Evolutionary conservation across 148 eudicot genomes (phyloP).

Genomic region (Linanthus parryae): DNA sequence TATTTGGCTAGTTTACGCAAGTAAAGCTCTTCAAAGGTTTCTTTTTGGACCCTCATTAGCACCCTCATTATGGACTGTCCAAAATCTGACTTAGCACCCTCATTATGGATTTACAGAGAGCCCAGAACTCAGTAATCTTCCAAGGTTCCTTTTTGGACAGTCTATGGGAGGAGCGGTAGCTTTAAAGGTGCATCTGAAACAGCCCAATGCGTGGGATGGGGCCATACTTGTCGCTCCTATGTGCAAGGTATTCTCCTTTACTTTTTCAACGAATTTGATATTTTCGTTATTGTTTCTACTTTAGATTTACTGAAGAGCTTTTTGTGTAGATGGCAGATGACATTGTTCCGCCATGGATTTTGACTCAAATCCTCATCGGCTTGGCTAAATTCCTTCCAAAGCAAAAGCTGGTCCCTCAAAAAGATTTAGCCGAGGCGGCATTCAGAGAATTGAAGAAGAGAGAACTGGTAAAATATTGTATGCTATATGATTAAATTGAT

Average conservation of each 20-base stretch:
- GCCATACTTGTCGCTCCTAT: constrained; percentile 93
- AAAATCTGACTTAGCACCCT: too few relatives aligned
- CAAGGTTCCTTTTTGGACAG: constrained; percentile 79
- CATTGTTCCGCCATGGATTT: constrained; percentile 67
- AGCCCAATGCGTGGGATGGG: constrained; percentile 82
- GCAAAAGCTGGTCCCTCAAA: constrained; percentile 71
- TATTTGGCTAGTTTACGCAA: too few relatives aligned
- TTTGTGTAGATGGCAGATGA: constrained; percentile 84
- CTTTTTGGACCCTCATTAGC: too few relatives aligned
- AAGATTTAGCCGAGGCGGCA: constrained; percentile 68
- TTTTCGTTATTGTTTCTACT: neutral
- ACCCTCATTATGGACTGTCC: too few relatives aligned
- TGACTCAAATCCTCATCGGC: constrained; percentile 58
- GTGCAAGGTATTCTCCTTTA: constrained; percentile 78
- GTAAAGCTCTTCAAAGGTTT: too few relatives aligned
- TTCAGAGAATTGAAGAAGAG: constrained; percentile 68
- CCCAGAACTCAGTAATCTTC: constrained; percentile 45
- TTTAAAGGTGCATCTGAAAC: constrained; percentile 81
- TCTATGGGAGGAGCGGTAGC: constrained; percentile 99
- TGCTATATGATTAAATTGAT: neutral
- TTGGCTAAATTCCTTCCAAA: constrained; percentile 75
- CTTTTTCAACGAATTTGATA: constrained; percentile 8
- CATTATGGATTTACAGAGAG: too few relatives aligned
- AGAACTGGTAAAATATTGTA: constrained; percentile 42
- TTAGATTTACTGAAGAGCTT: neutral